Conservation (phyloP, 306 rosid genomes). For the Pterocarpus santalinus region DNA sequence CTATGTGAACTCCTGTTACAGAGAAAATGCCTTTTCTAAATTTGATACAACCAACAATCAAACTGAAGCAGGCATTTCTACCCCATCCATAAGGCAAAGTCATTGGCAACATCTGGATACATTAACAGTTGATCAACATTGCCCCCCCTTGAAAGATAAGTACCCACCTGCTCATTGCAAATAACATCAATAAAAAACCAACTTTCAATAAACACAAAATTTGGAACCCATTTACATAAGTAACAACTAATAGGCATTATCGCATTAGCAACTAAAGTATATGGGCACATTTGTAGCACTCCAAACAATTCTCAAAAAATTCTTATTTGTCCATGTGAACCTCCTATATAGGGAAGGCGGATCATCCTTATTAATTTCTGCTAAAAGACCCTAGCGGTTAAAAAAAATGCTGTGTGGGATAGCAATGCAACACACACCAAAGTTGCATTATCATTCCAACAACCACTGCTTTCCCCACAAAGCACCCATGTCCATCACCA, state of each 20-base stretch:
- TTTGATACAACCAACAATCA: constrained; percentile 72
- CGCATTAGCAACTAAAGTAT: neutral
- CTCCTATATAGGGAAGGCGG: constrained; percentile 59
- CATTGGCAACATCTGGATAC: constrained; percentile 74
- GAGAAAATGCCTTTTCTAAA: constrained; percentile 69
- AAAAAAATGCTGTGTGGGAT: too few species aligned
- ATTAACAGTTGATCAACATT: constrained; percentile 75
- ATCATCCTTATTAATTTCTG: constrained; percentile 50
- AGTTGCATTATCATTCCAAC: too few species aligned
- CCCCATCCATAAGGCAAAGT: constrained; percentile 81
- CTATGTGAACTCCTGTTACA: constrained; percentile 3
- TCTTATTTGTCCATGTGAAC: constrained; percentile 80
- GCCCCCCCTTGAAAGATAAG: constrained; percentile 75
- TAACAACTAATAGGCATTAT: neutral
- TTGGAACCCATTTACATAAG: neutral
- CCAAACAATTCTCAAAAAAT: constrained; percentile 66
- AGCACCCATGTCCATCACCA: too few species aligned
- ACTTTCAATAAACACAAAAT: constrained; percentile 3
- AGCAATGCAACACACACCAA: too few species aligned
- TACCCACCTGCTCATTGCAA: constrained; percentile 63
- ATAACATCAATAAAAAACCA: neutral
- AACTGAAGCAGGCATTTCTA: constrained; percentile 75
- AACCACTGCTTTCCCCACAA: too few species aligned
- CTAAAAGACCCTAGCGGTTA: too few species aligned
- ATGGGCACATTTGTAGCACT: constrained; percentile 62